Base-by-base conservation (phyloP, 192 early-diverging fungal genomes). In the Diversispora epigaea region DNA sequence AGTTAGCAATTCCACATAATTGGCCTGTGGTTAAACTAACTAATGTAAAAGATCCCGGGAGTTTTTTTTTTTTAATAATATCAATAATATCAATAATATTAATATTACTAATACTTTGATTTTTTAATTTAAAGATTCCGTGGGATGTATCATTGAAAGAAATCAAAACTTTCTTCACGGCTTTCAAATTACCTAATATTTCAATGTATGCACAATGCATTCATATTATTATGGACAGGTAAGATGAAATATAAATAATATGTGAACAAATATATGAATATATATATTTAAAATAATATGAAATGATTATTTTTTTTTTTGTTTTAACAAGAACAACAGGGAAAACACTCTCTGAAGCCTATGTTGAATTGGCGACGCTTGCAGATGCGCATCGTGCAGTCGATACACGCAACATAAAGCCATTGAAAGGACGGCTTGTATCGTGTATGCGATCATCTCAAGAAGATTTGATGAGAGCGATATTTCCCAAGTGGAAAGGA, bases 291-390 rank as follows among this genome's bases (percentile, higher is more conserved):
- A 43, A 17, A 9, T 17, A 54, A 47, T 63, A 8, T 49, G 3
- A 11, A 14, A 11, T 54, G 12, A 17, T 17, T 54, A 50, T 14
- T 50, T 54, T 9, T 54, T 17, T 17, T 17, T 54, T 9, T 54
- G 4, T 17, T 17, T 54, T 54, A 54, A 86, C 87, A 73, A 80
- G 89, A 49, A 76, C 81, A 4, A 89, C 90, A n/a, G 92, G 92
- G 11, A 92, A 92, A 71, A 93, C 90, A 0, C 83, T 86, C 62
- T 86, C 87, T 50, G 89, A 91, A 67, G 86, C 85, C 3, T 93
- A 85, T 79, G 76, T 92, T 43, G 91, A 92, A 73, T 83, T 93
- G 44, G 66, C 83, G 6, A 86, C 81, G 3, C 52, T 68, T 9
- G 78, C 64, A 7, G 86, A 92, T 43, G 84, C 90, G 14, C 79